Base-by-base conservation (phyloP, 192 early-diverging fungal species). In the Mortierella alpina region DNA sequence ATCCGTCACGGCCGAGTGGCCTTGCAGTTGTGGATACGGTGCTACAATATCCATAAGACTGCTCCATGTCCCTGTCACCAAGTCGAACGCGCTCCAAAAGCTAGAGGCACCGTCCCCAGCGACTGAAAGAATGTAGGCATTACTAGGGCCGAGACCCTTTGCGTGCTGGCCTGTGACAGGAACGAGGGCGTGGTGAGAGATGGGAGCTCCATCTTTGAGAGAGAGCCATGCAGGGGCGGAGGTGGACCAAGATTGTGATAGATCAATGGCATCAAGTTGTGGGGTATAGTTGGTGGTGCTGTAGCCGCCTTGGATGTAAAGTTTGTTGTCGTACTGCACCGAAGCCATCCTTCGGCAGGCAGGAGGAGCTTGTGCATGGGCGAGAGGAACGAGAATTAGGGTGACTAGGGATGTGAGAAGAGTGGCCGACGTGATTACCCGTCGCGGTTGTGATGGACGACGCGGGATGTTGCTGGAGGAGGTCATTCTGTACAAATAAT, bases 301-400 rank as follows among this genome's bases (percentile, higher is more conserved):
- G 48, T 55, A 72, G 13, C 76, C 76, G 14, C 76, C 76, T 54
- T 80, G 69, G 41, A 80, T 71, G 50, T 63, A 80, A 31, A 80
- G 45, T 18, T 42, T 57, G 40, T 54, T 22, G 22, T 53, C 58
- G 45, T 23, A 18, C 31, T 66, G 54, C 5, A 48, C 64, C 61
- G 31, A 80, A 51, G 48, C 63, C 12, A 67, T 8, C 20, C 76
- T 44, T 48, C 76, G 68, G 8, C 62, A 22, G 50, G 62, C 47
- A 6, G 56, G 18, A 4, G 63, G 62, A 49, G 4, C 13, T 23
- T 67, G 48, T 57, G 66, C 6, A 41, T 41, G 45, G 14, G 55
- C 20, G 15, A 68, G 10, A 39, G 68, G 59, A 18, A 46, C 17
- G 42, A 56, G 53, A 53, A 18, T 46, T 9, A 68, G 39, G 44